A percentile compares a stretch with the other conserved stretches of the same genome.
These are phyloP conservation scores for Leucosporidium scottii DNA, from an alignment of 768 basidiomycete genomes.

Conservation along the genomic window DNA sequence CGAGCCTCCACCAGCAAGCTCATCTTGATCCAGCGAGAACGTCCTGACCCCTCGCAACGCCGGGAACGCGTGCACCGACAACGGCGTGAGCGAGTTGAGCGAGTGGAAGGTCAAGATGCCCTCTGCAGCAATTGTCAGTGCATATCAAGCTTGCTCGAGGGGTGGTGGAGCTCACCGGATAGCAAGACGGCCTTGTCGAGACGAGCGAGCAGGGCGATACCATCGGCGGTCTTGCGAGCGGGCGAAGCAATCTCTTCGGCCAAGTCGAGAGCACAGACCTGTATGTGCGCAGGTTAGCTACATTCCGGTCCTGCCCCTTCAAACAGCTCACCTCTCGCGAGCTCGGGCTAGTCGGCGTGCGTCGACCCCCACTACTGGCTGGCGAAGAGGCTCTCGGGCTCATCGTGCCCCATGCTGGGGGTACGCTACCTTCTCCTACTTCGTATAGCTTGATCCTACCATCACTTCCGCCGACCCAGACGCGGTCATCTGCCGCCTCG, in stretches of 20 bases:
- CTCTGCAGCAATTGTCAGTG: conserved; percentile 37
- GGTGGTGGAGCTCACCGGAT: conserved; percentile 68
- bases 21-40: conserved; percentile 68
- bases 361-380: not conserved
- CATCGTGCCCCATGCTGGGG: not conserved
- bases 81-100: conserved; percentile 69
- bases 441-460: conserved; percentile 8
- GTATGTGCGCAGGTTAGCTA: no score
- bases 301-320: not conserved
- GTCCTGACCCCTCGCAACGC: conserved; percentile 73
- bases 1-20: conserved; percentile 24
- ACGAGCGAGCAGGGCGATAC: conserved; percentile 69
- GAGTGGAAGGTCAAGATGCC: conserved; percentile 64
- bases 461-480: conserved; percentile 12
- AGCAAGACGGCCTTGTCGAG: conserved; percentile 67
- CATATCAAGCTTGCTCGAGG: no score
- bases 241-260: conserved; percentile 60
- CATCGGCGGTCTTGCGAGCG: conserved; percentile 61
- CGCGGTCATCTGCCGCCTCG: conserved; percentile 2
- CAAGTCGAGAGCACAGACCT: conserved; percentile 42
- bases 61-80: conserved; percentile 56
- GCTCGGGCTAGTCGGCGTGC: not conserved
- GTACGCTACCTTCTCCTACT: not conserved
- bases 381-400: not conserved
- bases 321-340: not conserved